Conservation (phyloP, 2,329 filamentous ascomycete genomes). For the Onygenales sp. region DNA sequence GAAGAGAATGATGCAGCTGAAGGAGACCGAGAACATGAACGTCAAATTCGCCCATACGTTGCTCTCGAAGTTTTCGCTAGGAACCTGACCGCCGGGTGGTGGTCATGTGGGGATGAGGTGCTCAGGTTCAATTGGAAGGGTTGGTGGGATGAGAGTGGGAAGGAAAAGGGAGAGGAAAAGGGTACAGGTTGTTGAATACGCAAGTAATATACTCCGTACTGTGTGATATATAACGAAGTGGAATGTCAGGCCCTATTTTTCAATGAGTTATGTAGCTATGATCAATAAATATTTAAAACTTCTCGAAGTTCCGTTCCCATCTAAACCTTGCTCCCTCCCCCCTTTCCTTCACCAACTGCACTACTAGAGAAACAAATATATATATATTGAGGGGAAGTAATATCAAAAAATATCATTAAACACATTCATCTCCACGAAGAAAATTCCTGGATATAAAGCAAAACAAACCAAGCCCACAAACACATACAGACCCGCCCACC, state of each 20-base stretch:
- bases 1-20: background rate
- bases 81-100: conserved; percentile 51
- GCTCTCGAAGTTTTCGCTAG: conserved; percentile 54
- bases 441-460: too few species aligned
- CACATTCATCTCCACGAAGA: too few species aligned
- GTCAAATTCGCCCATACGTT: conserved; percentile 27
- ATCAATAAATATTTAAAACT: too few species aligned
- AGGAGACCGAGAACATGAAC: background rate
- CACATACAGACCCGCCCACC: background rate
- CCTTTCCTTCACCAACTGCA: too few species aligned
- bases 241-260: too few species aligned
- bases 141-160: conserved; percentile 36
- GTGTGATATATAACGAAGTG: background rate
- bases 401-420: too few species aligned
- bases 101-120: conserved; percentile 53
- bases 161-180: background rate
- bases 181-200: background rate
- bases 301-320: too few species aligned
- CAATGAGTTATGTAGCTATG: too few species aligned
- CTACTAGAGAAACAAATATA: too few species aligned
- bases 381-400: too few species aligned
- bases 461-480: background rate
- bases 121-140: conserved; percentile 49
- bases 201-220: background rate
- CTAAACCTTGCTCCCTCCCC: too few species aligned